phyloP scores from a whole-genome alignment of 495 filamentous ascomycete species.

The Penicillium mononematosum region DNA sequence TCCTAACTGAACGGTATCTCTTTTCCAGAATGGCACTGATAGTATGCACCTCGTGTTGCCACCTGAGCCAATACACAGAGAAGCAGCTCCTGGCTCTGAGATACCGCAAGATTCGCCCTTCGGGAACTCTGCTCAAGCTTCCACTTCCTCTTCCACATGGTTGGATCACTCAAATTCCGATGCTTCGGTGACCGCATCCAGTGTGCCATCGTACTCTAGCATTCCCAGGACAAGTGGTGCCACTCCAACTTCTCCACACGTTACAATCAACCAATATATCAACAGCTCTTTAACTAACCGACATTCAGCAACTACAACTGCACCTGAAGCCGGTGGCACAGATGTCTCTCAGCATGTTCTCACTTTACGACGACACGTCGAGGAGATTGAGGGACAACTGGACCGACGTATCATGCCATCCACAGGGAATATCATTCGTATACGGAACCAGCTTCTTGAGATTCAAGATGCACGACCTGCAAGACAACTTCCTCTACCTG shows the following conservation, averaged over 20 bases:
- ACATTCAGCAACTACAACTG: neutral
- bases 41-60: conserved; percentile 65
- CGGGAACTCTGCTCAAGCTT: neutral
- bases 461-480: conserved; percentile 33
- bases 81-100: neutral
- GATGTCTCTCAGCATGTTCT: neutral
- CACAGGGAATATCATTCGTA: conserved; percentile 33
- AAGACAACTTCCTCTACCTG: conserved; percentile 11
- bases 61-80: conserved; percentile 31
- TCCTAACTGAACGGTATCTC: conserved; percentile 19
- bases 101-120: neutral
- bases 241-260: neutral
- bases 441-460: conserved; percentile 33
- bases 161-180: neutral
- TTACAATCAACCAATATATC: neutral
- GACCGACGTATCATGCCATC: conserved; percentile 33
- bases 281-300: neutral
- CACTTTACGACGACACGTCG: conserved; percentile 31
- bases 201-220: neutral
- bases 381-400: conserved; percentile 41
- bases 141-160: neutral
- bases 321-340: neutral
- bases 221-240: neutral
- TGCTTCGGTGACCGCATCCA: neutral
- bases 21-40: conserved; percentile 40